Conservation (phyloP, 23 red algal species). For the Gracilaria vermiculophylla region DNA sequence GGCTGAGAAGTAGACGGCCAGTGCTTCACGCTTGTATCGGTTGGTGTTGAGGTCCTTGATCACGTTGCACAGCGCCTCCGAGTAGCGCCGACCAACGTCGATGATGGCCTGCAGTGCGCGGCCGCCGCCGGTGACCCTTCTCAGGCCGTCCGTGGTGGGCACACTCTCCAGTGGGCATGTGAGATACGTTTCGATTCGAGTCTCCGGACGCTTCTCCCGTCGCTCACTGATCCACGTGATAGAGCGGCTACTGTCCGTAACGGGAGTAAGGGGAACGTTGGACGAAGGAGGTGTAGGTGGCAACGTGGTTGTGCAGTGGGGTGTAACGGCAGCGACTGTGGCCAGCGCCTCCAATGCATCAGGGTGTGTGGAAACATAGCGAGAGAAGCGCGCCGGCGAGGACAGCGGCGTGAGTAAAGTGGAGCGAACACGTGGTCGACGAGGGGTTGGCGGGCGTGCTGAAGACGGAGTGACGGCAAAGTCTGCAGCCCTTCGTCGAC, state of each 20-base stretch:
- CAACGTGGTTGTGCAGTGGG: not conserved
- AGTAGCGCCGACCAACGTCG: not conserved
- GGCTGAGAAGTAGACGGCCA: conserved; percentile 64
- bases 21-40: conserved; percentile 33
- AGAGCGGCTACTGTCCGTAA: not conserved
- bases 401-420: not conserved
- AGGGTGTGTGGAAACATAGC: conserved; percentile 3
- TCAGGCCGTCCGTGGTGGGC: not conserved
- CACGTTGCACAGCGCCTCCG: not conserved
- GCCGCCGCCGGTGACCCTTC: not conserved
- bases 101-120: not conserved
- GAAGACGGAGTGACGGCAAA: not conserved
- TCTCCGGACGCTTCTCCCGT: not conserved
- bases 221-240: conserved; percentile 8
- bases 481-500: not conserved
- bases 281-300: not conserved
- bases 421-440: not conserved
- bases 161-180: not conserved
- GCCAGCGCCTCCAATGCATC: conserved; percentile 56
- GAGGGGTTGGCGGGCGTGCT: not conserved
- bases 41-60: not conserved
- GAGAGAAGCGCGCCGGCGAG: not conserved
- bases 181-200: not conserved
- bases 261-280: not conserved
- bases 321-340: conserved; percentile 35